phyloP scores from a whole-genome alignment of 768 basidiomycete genomes.

The Leccinum rimulosum region DNA sequence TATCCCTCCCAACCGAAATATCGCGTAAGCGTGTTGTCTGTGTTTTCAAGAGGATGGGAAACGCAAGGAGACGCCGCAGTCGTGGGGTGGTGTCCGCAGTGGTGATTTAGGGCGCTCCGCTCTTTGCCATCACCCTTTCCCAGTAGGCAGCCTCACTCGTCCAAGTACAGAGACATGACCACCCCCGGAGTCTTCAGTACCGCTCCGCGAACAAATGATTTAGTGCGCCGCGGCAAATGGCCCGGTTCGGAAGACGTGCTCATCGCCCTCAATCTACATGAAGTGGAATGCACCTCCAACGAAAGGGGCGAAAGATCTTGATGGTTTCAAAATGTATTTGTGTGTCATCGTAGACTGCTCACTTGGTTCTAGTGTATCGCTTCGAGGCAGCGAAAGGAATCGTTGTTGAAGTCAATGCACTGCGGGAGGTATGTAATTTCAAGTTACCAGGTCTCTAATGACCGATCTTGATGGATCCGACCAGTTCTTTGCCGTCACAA shows the following conservation, averaged over 20 bases:
- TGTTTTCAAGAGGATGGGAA: no score
- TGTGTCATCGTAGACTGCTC: not conserved
- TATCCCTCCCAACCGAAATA: no score
- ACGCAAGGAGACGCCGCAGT: no score
- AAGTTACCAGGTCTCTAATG: not conserved
- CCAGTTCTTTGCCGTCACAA: conserved; percentile 10
- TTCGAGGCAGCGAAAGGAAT: conserved; percentile 1
- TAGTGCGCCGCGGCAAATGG: not conserved
- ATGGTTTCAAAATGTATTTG: not conserved
- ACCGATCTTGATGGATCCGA: not conserved
- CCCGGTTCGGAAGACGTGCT: not conserved
- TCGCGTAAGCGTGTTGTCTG: no score
- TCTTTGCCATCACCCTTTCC: not conserved
- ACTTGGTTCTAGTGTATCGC: conserved; percentile 7
- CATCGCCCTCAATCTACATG: conserved; percentile 3
- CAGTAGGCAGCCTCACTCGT: not conserved
- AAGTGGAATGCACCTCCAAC: not conserved
- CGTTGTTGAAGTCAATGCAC: conserved; percentile 1
- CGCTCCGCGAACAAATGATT: not conserved
- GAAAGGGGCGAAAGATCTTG: conserved; percentile 3
- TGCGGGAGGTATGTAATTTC: not conserved
- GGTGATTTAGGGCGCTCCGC: not conserved
- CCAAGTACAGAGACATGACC: not conserved
- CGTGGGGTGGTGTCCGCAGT: no score
- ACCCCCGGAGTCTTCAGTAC: not conserved